Evolutionary conservation across 164 flowering plant species (phyloP).

Genomic region (Magnolia sinica): DNA sequence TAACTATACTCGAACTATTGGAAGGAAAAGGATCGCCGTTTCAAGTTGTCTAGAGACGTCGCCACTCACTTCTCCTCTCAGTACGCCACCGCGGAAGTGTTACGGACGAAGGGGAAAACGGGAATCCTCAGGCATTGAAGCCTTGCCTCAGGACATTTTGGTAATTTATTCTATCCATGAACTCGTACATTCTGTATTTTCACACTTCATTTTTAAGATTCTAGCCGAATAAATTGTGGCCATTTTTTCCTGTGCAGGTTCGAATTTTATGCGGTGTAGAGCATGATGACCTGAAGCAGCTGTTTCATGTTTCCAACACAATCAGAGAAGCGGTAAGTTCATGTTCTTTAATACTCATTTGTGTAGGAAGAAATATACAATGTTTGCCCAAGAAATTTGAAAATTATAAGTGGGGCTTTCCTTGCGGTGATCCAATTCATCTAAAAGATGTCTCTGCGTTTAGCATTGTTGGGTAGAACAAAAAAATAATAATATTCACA

Average conservation of each 20-base stretch:
- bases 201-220: no score
- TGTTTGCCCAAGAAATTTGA: background rate
- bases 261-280: constrained; percentile 61
- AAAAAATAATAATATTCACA: no score
- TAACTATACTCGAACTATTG: constrained; percentile 30
- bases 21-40: constrained; percentile 54
- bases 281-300: constrained; percentile 75
- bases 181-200: background rate
- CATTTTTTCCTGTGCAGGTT: constrained; percentile 36
- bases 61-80: constrained; percentile 7
- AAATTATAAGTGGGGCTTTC: no score
- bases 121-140: constrained; percentile 38
- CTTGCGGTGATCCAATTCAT: no score
- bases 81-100: constrained; percentile 33
- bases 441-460: no score
- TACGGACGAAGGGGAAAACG: background rate
- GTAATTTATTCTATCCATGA: constrained; percentile 24
- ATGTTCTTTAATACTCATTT: background rate
- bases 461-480: no score
- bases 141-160: constrained; percentile 66
- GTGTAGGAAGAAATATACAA: background rate
- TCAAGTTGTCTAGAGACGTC: constrained; percentile 16
- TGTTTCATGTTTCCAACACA: constrained; percentile 55
- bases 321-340: constrained; percentile 74
- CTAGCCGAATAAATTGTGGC: background rate